Conservation (phyloP, 441 rosid genomes). For the Arabidopsis lyrata region DNA sequence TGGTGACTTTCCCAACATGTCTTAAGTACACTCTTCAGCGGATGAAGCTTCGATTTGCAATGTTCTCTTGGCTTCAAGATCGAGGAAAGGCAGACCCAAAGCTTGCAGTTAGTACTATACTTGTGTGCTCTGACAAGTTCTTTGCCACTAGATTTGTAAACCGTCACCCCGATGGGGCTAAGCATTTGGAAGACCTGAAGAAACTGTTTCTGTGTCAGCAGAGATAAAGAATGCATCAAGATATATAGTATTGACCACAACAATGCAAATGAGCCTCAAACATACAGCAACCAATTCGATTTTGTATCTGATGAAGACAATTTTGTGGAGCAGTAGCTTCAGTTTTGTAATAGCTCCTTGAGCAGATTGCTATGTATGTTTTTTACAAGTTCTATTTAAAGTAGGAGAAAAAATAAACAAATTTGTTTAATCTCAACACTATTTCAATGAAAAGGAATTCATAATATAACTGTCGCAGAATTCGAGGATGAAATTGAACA, state of each 20-base stretch:
- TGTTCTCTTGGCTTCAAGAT: constrained; percentile 74
- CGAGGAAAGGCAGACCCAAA: constrained; percentile 45
- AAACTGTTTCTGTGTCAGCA: constrained; percentile 35
- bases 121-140: constrained; percentile 53
- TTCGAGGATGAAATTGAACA: neutral
- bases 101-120: constrained; percentile 58
- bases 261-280: constrained; percentile 8
- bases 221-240: constrained; percentile 23
- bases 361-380: constrained; percentile 24
- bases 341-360: neutral
- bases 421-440: neutral
- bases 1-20: constrained; percentile 64
- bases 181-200: constrained; percentile 63
- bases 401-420: neutral
- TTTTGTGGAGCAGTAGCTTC: constrained; percentile 19
- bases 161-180: constrained; percentile 65
- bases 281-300: neutral
- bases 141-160: constrained; percentile 56
- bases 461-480: neutral
- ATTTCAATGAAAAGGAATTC: neutral
- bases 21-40: constrained; percentile 55
- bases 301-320: neutral
- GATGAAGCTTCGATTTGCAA: constrained; percentile 60
- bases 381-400: neutral
- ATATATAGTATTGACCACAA: neutral